Conservation (phyloP, 768 basidiomycete species). For the Austroboletus eburneus region DNA sequence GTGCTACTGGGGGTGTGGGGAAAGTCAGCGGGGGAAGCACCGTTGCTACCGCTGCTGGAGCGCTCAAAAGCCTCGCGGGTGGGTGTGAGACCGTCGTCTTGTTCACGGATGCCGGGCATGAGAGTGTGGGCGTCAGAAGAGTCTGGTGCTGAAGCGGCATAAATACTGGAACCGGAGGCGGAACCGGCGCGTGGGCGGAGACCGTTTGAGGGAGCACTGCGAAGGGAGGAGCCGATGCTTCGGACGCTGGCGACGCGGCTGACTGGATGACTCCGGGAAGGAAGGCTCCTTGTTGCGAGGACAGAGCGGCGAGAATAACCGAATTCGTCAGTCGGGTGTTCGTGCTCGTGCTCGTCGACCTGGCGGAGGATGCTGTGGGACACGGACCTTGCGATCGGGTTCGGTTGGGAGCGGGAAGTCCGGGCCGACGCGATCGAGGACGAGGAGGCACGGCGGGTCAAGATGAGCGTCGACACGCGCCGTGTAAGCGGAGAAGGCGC, state of each 20-base stretch:
- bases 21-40: constrained; percentile 10
- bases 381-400: constrained; percentile 23
- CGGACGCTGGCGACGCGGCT: constrained; percentile 20
- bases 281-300: constrained; percentile 18
- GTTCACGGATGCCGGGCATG: constrained; percentile 29
- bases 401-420: constrained; percentile 13
- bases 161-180: constrained; percentile 16
- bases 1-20: constrained; percentile 31
- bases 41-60: constrained; percentile 24
- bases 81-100: constrained; percentile 28
- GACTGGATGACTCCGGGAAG: constrained; percentile 17
- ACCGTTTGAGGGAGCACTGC: neutral
- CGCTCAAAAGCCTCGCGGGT: constrained; percentile 28
- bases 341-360: constrained; percentile 19
- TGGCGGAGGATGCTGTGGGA: constrained; percentile 31
- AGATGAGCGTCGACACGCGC: constrained; percentile 54
- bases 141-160: constrained; percentile 11
- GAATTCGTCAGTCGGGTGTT: constrained; percentile 20
- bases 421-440: constrained; percentile 35
- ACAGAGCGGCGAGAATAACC: constrained; percentile 14
- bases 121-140: constrained; percentile 8
- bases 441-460: constrained; percentile 43
- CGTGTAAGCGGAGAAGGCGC: constrained; percentile 64
- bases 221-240: constrained; percentile 20
- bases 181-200: constrained; percentile 14